Conservation (phyloP, 2,329 filamentous ascomycete species). For the Colletotrichum camelliae region DNA sequence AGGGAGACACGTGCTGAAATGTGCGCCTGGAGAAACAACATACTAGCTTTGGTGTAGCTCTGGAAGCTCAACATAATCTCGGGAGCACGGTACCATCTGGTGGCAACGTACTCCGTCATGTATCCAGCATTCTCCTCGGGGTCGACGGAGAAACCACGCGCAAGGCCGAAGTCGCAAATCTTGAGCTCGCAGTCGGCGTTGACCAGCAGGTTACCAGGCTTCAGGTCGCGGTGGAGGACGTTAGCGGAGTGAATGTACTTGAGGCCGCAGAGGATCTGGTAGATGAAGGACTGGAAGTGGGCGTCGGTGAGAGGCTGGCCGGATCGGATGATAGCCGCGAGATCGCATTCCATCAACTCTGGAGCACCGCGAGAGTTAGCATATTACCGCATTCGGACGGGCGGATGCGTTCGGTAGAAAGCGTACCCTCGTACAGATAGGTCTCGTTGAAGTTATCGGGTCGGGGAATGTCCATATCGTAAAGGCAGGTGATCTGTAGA, state of each 20-base stretch:
- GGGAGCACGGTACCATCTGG: conserved; percentile 91
- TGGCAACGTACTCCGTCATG: conserved; percentile 99
- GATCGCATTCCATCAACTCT: conserved; percentile 99
- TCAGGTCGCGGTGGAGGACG: conserved; percentile 94
- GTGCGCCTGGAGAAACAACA: conserved; percentile 46
- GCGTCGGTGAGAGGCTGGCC: conserved; percentile 97
- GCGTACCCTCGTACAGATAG: conserved; percentile 93
- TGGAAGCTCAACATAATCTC: conserved; percentile 99
- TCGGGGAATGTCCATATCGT: conserved; percentile 98
- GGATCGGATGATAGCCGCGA: conserved; percentile 96
- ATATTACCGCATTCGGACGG: not conserved
- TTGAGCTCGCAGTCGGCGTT: conserved; percentile 99
- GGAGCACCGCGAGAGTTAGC: conserved; percentile 18
- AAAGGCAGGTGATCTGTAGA: conserved; percentile 91
- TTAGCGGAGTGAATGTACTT: conserved; percentile 99
- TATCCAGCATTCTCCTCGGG: conserved; percentile 98
- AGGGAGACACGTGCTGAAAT: not conserved
- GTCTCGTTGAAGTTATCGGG: conserved; percentile 99
- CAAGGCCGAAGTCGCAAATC: conserved; percentile 97
- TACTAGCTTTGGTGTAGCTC: conserved; percentile 99
- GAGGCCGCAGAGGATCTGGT: conserved; percentile 97
- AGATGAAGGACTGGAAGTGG: conserved; percentile 99
- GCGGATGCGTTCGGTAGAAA: not conserved
- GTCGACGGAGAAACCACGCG: conserved; percentile 94
- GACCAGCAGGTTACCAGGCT: conserved; percentile 95